Evolutionary conservation across 768 basidiomycete species (phyloP).

Genomic region (Auricularia cornea): DNA sequence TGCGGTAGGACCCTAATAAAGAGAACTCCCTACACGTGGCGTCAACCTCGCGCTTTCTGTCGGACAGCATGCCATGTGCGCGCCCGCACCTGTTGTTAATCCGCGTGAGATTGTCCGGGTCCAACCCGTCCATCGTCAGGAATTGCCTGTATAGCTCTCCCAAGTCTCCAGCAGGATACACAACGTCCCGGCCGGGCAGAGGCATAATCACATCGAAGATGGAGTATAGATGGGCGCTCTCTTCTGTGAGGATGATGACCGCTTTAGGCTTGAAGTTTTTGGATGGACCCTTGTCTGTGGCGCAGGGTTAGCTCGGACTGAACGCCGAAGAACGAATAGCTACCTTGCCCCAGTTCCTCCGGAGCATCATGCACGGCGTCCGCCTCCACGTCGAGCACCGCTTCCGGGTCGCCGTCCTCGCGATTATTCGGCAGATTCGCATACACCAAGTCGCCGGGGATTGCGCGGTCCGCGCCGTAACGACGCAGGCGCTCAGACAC

Average conservation of each 20-base stretch:
- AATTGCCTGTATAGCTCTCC: conserved; percentile 81
- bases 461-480: conserved; percentile 62
- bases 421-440: conserved; percentile 30
- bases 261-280: conserved; percentile 33
- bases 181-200: conserved; percentile 90
- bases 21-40: conserved; percentile 67
- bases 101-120: conserved; percentile 80
- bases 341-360: conserved; percentile 23
- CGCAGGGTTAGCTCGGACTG: conserved; percentile 20
- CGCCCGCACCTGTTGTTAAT: conserved; percentile 66
- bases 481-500: conserved; percentile 86
- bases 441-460: conserved; percentile 88
- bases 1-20: conserved; percentile 87
- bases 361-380: conserved; percentile 15
- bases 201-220: conserved; percentile 97
- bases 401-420: conserved; percentile 12
- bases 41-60: not conserved
- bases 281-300: not conserved
- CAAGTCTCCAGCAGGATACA: conserved; percentile 81
- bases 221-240: conserved; percentile 69
- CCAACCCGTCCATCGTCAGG: conserved; percentile 76
- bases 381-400: not conserved
- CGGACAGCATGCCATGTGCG: not conserved
- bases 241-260: conserved; percentile 70
- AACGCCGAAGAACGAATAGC: conserved; percentile 22